phyloP scores from a whole-genome alignment of 2,329 filamentous ascomycete species.

The Huntiella decipiens region DNA sequence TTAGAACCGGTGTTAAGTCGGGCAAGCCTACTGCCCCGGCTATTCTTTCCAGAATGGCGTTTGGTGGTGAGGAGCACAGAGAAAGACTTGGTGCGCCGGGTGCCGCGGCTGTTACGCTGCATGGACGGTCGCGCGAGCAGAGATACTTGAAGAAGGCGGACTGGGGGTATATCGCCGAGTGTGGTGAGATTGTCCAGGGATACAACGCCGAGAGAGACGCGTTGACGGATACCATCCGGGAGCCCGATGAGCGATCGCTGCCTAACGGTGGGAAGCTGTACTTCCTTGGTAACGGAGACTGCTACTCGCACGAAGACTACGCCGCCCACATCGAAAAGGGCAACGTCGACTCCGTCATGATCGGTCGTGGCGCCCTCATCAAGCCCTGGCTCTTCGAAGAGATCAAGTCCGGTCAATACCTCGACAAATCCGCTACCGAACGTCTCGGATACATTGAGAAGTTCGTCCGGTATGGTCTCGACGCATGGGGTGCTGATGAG shows the following conservation, averaged over 20 bases:
- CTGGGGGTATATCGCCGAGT: conserved; percentile 87
- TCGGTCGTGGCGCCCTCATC: conserved; percentile 85
- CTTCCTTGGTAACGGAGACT: conserved; percentile 93
- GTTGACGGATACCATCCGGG: conserved; percentile 55
- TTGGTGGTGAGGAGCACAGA: conserved; percentile 56
- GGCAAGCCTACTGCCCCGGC: conserved; percentile 61
- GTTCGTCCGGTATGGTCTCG: conserved; percentile 75
- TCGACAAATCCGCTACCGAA: conserved; percentile 84
- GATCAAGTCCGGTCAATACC: conserved; percentile 75
- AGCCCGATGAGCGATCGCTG: conserved; percentile 57
- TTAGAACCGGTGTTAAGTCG: conserved; percentile 76
- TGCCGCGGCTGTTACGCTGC: conserved; percentile 85
- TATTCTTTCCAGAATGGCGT: conserved; percentile 62
- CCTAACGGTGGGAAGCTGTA: conserved; percentile 52
- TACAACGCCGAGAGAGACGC: conserved; percentile 52
- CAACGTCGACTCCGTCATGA: conserved; percentile 85
- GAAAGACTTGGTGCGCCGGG: conserved; percentile 57
- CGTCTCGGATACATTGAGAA: conserved; percentile 72
- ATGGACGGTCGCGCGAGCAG: conserved; percentile 84
- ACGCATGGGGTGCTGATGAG: conserved; percentile 92
- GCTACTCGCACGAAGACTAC: conserved; percentile 85
- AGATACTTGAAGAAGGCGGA: conserved; percentile 84
- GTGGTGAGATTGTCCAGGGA: conserved; percentile 62
- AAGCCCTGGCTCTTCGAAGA: conserved; percentile 99
- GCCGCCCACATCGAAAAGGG: conserved; percentile 56